Base-by-base conservation (phyloP, 1,284 basidiomycete species). In the Sporisorium exsertum region DNA sequence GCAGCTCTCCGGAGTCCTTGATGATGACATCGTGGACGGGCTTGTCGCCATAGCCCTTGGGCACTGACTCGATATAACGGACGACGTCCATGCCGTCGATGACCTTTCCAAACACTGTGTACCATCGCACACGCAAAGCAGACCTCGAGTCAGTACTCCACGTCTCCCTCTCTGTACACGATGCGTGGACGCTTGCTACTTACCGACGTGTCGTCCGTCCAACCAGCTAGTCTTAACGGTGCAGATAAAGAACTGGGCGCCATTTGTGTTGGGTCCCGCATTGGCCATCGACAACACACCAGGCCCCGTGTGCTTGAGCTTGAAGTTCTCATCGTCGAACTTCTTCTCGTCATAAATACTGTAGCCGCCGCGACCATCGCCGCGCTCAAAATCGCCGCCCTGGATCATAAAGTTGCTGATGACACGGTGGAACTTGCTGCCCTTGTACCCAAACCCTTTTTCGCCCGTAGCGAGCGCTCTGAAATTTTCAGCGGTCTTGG, bases 361-460 rank as follows among this genome's bases (percentile, higher is more conserved):
- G 57, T 79, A 70, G 20, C 85, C 85, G 26, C 85, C 85, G 1
- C 81, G 71, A 45, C 85, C 85, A 52, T 85, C 81, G 42, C 81
- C 81, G 10, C 62, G 58, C 52, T 83, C 83, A 64, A 84, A 86
- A 68, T 86, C 85, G 59, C 85, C 85, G 40, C 79, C 80, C 42
- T 80, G 78, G 46, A 81, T 82, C 61, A 91, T 91, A 86, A 91
- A 91, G 86, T 89, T 87, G 87, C 90, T 89, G 87, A 92, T 92
- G 78, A 85, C 81, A 16, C 81, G 77, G 78, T 77, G 91, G 89
- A 92, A 92, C 69, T 87, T 88, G 58, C 89, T 90, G 61, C 90
- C 91, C 87, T 91, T 88, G 88, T 91, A 92, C 18, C 91, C 90
- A 73, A 88, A 90, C 86, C 92, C 93, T 79, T 90, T 91, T 81